These are phyloP conservation scores for Chlorella variabilis DNA, from an alignment of 163 green algal genomes.

Conservation along the genomic window DNA sequence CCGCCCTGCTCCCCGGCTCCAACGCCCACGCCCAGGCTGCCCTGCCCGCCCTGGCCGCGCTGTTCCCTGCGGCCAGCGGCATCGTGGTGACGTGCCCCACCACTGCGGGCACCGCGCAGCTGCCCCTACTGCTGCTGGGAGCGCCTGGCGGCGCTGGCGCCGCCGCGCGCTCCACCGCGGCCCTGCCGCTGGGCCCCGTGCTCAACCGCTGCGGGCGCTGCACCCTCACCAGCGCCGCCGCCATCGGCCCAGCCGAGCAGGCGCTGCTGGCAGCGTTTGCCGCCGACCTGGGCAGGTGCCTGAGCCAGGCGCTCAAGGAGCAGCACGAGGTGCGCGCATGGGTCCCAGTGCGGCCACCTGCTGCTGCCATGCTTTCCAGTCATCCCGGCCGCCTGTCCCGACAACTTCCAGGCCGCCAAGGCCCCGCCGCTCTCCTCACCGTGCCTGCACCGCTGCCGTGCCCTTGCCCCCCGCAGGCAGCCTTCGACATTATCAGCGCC, in stretches of 20 bases:
- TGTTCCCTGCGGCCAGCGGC: neutral
- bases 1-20: neutral
- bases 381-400: too few species aligned
- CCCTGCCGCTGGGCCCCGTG: neutral
- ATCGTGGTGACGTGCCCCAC: neutral
- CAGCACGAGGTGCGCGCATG: neutral
- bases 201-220: neutral
- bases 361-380: too few species aligned
- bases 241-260: neutral
- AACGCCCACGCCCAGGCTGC: too few species aligned
- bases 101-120: neutral
- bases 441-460: too few species aligned
- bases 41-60: neutral
- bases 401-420: too few species aligned
- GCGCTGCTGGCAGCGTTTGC: neutral
- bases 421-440: too few species aligned
- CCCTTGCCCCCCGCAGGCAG: too few species aligned
- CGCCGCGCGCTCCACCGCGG: neutral
- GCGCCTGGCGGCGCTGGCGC: neutral
- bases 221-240: neutral
- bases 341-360: too few species aligned
- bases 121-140: neutral
- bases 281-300: neutral
- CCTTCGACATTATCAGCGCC: too few species aligned
- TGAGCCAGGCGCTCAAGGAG: slow-evolving; percentile 1